These are phyloP conservation scores for Thalassiosira profunda DNA, from an alignment of 108 stramenopile genomes.

Conservation along the genomic window DNA sequence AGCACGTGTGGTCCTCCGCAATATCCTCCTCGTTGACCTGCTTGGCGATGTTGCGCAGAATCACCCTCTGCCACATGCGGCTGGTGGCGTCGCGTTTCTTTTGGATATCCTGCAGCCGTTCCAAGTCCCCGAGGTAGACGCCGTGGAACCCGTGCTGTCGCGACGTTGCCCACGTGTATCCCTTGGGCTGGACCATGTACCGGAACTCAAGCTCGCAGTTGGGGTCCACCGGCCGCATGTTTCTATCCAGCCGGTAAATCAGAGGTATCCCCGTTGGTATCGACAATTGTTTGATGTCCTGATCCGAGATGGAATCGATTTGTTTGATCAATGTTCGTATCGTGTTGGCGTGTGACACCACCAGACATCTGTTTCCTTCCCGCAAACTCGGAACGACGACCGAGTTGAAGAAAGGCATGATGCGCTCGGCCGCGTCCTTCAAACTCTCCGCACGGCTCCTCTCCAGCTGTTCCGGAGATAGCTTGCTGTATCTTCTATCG, in stretches of 20 bases:
- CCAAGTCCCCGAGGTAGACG: slow-evolving; percentile 86
- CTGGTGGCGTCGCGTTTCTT: slow-evolving; percentile 80
- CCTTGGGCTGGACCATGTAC: slow-evolving; percentile 87
- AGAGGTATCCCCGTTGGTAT: slow-evolving; percentile 89
- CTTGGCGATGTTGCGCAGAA: slow-evolving; percentile 79
- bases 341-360: slow-evolving; percentile 90
- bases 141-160: slow-evolving; percentile 80
- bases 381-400: slow-evolving; percentile 70
- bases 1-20: slow-evolving; percentile 25
- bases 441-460: slow-evolving; percentile 67
- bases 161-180: slow-evolving; percentile 86
- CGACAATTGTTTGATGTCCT: slow-evolving; percentile 88
- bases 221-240: slow-evolving; percentile 84
- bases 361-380: slow-evolving; percentile 75
- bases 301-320: slow-evolving; percentile 84
- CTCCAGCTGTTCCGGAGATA: slow-evolving; percentile 70
- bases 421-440: slow-evolving; percentile 78
- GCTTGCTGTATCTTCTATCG: slow-evolving; percentile 75
- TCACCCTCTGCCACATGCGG: slow-evolving; percentile 87
- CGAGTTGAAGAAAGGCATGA: slow-evolving; percentile 86
- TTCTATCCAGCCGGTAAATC: slow-evolving; percentile 84
- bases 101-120: slow-evolving; percentile 86
- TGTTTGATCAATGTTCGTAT: slow-evolving; percentile 87
- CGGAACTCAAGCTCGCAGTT: slow-evolving; percentile 74
- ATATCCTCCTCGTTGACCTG: slow-evolving; percentile 48